phyloP scores from a whole-genome alignment of 2,329 filamentous ascomycete species.

The Fusarium newnesense region DNA sequence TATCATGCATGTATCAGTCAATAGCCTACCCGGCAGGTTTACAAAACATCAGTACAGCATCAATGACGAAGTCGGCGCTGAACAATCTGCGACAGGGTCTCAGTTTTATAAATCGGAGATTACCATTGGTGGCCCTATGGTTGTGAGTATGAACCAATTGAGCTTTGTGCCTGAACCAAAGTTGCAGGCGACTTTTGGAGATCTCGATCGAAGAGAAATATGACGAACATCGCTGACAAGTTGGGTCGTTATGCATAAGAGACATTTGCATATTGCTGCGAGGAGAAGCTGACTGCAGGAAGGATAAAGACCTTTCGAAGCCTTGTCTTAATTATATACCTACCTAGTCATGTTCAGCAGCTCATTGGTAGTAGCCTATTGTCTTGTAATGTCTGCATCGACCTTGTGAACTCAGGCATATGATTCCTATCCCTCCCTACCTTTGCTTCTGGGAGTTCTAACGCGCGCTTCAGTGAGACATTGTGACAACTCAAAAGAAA shows the following conservation, averaged over 20 bases:
- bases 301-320: not conserved
- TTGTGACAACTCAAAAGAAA: not conserved
- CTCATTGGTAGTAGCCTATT: not conserved
- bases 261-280: not conserved
- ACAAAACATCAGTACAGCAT: conserved; percentile 4
- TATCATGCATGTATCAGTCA: not conserved
- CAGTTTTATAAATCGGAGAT: not conserved
- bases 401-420: not conserved
- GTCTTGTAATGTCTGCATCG: not conserved
- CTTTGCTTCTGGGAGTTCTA: not conserved
- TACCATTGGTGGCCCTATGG: not conserved
- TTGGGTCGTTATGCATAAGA: not conserved
- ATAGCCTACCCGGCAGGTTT: not conserved
- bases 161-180: not conserved
- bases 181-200: not conserved
- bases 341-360: not conserved
- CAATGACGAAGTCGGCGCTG: conserved; percentile 14
- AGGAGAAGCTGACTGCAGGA: not conserved
- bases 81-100: not conserved
- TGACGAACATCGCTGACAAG: conserved; percentile 5
- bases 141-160: not conserved
- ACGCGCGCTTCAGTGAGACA: conserved; percentile 4
- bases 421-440: not conserved
- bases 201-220: conserved; percentile 17
- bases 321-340: not conserved